Percentiles rank a stretch among this genome's conserved stretches.
Evolutionary conservation across 345 rosid species (phyloP).

Genomic region (Euphorbia lathyris): DNA sequence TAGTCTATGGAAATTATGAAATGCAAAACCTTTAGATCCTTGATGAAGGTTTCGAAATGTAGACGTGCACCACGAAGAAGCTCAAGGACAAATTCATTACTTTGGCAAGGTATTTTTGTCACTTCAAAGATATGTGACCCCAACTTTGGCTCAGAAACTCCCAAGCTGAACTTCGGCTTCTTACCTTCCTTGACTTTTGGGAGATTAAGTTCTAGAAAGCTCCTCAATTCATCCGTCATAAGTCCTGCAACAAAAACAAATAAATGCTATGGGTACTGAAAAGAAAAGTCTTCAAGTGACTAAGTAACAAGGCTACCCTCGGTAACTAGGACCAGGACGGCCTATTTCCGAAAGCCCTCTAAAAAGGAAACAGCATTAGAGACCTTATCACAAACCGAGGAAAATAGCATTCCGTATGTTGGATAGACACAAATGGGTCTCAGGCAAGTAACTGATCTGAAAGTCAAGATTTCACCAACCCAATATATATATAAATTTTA

Average conservation of each 20-base stretch:
- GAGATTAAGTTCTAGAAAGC: slow-evolving; percentile 78
- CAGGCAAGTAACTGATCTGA: neutral
- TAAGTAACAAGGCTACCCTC: neutral
- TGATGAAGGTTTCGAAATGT: slow-evolving; percentile 79
- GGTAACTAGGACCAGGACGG: neutral
- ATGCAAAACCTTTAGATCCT: slow-evolving; percentile 79
- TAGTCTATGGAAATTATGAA: neutral
- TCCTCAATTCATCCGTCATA: slow-evolving; percentile 86
- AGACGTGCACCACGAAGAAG: slow-evolving; percentile 82
- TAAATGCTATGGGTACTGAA: neutral
- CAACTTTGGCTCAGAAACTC: slow-evolving; percentile 79
- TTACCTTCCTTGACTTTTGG: slow-evolving; percentile 84
- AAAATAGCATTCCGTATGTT: neutral
- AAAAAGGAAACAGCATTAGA: neutral
- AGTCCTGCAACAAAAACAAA: slow-evolving; percentile 23
- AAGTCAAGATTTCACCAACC: neutral
- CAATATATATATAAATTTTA: too few species aligned
- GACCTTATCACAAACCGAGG: neutral
- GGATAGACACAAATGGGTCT: neutral
- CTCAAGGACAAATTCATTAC: slow-evolving; percentile 81
- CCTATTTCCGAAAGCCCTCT: neutral
- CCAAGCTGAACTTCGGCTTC: slow-evolving; percentile 73
- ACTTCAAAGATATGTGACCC: slow-evolving; percentile 79
- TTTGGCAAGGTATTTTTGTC: slow-evolving; percentile 80
- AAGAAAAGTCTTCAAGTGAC: neutral